Base-by-base conservation (phyloP, 345 rosid genomes). In the Gossypium anomalum region DNA sequence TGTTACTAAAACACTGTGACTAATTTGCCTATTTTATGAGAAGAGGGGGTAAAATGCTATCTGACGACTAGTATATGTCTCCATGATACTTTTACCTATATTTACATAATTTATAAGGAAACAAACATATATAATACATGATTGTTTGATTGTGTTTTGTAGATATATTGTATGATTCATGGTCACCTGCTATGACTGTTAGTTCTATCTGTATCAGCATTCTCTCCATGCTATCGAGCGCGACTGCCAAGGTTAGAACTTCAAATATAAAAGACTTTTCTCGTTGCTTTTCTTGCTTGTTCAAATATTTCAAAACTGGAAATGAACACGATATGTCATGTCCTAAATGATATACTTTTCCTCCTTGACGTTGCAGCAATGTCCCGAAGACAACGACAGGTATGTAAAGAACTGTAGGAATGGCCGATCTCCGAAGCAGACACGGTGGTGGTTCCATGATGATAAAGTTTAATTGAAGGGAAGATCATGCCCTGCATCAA, bases 401-500 rank as follows among this genome's bases (percentile, higher is more conserved):
- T 95, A 93, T 61, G 97, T 93, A 77, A 91, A 80, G 93, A 91
- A 95, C 78, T 95, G 99, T 78, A 88, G 91, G 81, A 95, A 93
- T 41, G 99, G 99, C 4, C 84, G 96, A 75, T 93, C 98, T 74
- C 99, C 98, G 0, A 95, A 95, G 87, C 98, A 93, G 92, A 95
- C 99, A 15, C 87, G 98, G 86, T 95, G 99, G 99, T 95, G 97
- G 98, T 95, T 95, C 85, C 98, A 95, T 72, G 99, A 93, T 22
- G 62, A 58, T 12, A 58, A 58, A 58, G 98, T 93, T 51, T 95
- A 87, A 78, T 55, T n/a, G 71, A 17, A 15, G 34, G 43, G 47
- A 55, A 97, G 91, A 93, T 60, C 43, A 34, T 34, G 15, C 8
- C 64, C 64, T 25, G 43, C 17, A 38, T 38, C 69, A 41, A 41